phyloP scores from a whole-genome alignment of 2,329 filamentous ascomycete genomes.

The Chaetothyriales sp. region DNA sequence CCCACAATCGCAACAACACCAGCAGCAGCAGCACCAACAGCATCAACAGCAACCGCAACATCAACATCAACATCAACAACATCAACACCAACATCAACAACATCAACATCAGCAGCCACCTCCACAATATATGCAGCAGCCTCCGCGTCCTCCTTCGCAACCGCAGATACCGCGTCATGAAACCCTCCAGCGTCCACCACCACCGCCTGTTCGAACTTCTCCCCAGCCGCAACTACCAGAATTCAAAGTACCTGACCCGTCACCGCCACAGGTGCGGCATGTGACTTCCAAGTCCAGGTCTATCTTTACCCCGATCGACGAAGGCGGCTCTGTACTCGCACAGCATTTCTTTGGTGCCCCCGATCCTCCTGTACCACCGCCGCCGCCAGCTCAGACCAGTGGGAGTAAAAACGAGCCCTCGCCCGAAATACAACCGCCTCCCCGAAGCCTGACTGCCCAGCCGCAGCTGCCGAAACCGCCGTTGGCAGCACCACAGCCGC shows the following conservation, averaged over 20 bases:
- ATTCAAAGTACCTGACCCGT: slow-evolving; percentile 17
- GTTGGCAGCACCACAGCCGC: slow-evolving; percentile 34
- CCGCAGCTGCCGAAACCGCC: slow-evolving; percentile 22
- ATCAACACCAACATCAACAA: slow-evolving; percentile 30
- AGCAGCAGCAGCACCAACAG: slow-evolving; percentile 24
- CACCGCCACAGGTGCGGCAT: slow-evolving; percentile 47
- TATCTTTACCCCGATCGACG: slow-evolving; percentile 95
- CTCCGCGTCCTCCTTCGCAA: slow-evolving; percentile 50
- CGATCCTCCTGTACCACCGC: slow-evolving; percentile 30
- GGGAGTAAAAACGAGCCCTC: slow-evolving; percentile 37
- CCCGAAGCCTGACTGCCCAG: slow-evolving; percentile 26
- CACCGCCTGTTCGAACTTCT: slow-evolving; percentile 31
- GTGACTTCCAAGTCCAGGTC: slow-evolving; percentile 59
- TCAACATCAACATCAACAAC: slow-evolving; percentile 28
- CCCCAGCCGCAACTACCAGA: slow-evolving; percentile 26
- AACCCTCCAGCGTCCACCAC: slow-evolving; percentile 39
- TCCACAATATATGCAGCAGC: slow-evolving; percentile 58
- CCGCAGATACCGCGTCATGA: slow-evolving; percentile 47
- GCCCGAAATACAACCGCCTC: slow-evolving; percentile 40
- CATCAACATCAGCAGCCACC: slow-evolving; percentile 38
- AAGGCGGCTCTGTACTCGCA: slow-evolving; percentile 72
- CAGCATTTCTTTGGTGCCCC: slow-evolving; percentile 59
- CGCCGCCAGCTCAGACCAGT: background rate
- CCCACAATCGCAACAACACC: slow-evolving; percentile 32
- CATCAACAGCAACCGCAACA: slow-evolving; percentile 24